Evolutionary conservation across 1,139 yeast species (phyloP), one percentile per base, ranked within the genome.

Genomic region (Diutina mesorugosa): DNA sequence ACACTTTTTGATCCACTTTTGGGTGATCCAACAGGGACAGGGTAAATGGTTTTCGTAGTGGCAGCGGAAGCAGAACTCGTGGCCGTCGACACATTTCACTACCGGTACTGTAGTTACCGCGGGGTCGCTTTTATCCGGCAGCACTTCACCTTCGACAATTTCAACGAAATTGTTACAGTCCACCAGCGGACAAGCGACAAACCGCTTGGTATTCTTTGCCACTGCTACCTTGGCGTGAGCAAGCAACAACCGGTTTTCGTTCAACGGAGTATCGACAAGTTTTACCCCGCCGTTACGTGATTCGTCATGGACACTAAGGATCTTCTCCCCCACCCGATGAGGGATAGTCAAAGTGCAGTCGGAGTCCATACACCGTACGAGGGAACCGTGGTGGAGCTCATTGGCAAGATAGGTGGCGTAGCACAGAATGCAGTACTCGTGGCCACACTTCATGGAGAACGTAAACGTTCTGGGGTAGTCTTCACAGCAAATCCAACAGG

Each of bases 111-210:
- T 57, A n/a, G 61, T 54, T 58, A 50, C 30, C 2, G 50, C 18
- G n/a, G n/a, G n/a, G 8, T 21, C 55, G 28, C 29, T 6, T 2
- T 16, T 45, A 45, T 29, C 51, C 32, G 50, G 41, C 55, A 2
- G 32, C 50, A 38, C 55, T 32, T 29, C 41, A 3, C 45, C 50
- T 3, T 53, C 29, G 14, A 57, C 46, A 3, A 52, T 32, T 47
- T 60, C 59, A 35, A 59, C 62, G 10, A 89, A 76, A 57, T 75
- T 72, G 47, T 76, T 74, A 67, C 99, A 93, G 64, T 88, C 95
- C 0, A 96, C 87, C 1, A 87, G 85, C 0, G 97, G 97, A 67
- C 99, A 93, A 87, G 93, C 85, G 61, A 79, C 79, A 62, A 77
- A 78, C 47, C 72, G 72, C 50, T 74, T 74, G 59, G 78, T 78